phyloP scores from a whole-genome alignment of 129 eudicot species.

The Rutidosis leptorrhynchoides region DNA sequence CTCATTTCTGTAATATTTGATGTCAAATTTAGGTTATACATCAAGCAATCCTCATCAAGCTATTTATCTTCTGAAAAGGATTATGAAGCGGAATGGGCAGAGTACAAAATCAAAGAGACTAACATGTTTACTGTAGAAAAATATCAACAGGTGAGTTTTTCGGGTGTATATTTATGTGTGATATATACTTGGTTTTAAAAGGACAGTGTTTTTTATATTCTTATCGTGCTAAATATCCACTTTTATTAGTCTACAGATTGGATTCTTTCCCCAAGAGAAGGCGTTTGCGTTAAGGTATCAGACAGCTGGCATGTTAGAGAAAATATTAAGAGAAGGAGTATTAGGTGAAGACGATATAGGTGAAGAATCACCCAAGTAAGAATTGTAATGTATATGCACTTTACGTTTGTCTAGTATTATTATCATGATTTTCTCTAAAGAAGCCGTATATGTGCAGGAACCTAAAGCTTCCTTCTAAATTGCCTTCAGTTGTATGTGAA shows the following conservation, averaged over 20 bases:
- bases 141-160: slow-evolving; percentile 85
- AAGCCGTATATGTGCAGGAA: slow-evolving; percentile 44
- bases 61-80: slow-evolving; percentile 46
- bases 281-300: slow-evolving; percentile 92
- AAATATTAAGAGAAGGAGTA: slow-evolving; percentile 83
- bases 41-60: slow-evolving; percentile 65
- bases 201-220: neutral
- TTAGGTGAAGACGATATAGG: slow-evolving; percentile 96
- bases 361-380: slow-evolving; percentile 89
- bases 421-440: neutral
- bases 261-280: slow-evolving; percentile 79
- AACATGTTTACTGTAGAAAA: slow-evolving; percentile 97
- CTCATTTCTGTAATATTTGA: slow-evolving; percentile 12
- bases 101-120: slow-evolving; percentile 90
- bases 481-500: slow-evolving; percentile 89
- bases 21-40: slow-evolving; percentile 57
- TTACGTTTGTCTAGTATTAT: neutral
- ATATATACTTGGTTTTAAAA: neutral
- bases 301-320: slow-evolving; percentile 97
- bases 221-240: slow-evolving; percentile 43
- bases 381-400: slow-evolving; percentile 5
- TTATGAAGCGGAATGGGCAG: slow-evolving; percentile 77
- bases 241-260: slow-evolving; percentile 85
- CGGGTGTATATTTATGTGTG: neutral
- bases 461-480: slow-evolving; percentile 86